A percentile compares a stretch with the other conserved stretches of the same genome.
These are phyloP conservation scores for Austroboletus novae-zelandiae DNA, from an alignment of 1,284 basidiomycete genomes.

Conservation along the genomic window DNA sequence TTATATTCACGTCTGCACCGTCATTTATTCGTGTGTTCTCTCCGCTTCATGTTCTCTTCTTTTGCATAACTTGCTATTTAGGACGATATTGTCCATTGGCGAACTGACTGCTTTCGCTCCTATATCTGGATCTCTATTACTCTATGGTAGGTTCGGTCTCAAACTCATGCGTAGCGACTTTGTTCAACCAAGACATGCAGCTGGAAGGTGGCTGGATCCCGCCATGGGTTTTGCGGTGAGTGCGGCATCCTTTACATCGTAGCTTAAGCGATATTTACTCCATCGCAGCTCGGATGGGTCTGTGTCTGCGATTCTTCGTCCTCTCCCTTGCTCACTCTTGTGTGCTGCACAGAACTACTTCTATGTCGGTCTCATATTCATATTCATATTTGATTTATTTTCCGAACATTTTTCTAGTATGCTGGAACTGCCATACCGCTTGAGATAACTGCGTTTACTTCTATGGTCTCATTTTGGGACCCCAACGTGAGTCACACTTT, in stretches of 20 bases:
- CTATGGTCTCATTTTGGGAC: slow-evolving; percentile 81
- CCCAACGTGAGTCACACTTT: slow-evolving; percentile 40
- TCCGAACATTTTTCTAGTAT: slow-evolving; percentile 25
- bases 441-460: slow-evolving; percentile 74
- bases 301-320: slow-evolving; percentile 12
- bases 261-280: neutral
- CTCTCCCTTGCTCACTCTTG: slow-evolving; percentile 4
- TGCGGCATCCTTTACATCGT: slow-evolving; percentile 15
- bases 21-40: slow-evolving; percentile 54
- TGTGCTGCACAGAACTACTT: slow-evolving; percentile 18
- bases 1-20: slow-evolving; percentile 58
- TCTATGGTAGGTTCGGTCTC: slow-evolving; percentile 44
- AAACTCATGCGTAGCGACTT: neutral
- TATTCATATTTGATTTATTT: neutral
- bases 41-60: neutral
- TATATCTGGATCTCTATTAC: slow-evolving; percentile 72
- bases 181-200: slow-evolving; percentile 29
- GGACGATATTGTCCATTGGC: slow-evolving; percentile 60
- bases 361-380: slow-evolving; percentile 16
- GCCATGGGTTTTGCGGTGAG: slow-evolving; percentile 65
- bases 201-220: slow-evolving; percentile 73
- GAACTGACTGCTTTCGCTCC: slow-evolving; percentile 74
- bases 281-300: slow-evolving; percentile 47
- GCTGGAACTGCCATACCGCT: slow-evolving; percentile 57
- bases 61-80: slow-evolving; percentile 19